Base-by-base conservation (phyloP, 768 basidiomycete genomes). In the Pluteus cervinus region DNA sequence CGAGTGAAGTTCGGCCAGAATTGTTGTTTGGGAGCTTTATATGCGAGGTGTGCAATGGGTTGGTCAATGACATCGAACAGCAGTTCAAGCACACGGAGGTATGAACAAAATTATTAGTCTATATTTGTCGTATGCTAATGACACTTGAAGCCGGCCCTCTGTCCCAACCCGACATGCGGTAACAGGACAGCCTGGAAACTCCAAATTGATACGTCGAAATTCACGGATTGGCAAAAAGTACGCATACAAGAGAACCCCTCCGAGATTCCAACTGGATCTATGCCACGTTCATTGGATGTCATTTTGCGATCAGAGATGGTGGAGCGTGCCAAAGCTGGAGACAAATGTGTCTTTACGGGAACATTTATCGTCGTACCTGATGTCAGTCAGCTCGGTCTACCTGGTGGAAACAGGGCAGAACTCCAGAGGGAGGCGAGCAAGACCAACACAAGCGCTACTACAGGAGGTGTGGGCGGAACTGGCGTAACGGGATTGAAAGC, bases 61-160 rank as follows among this genome's bases (percentile, higher is more conserved):
- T 84, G 8, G 83, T 97, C 17, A 77, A 84, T 38, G 94, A 97
- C 53, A 81, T 99, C 33, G 96, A 99, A 55, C 96, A 99, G 56
- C 96, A 99, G 56, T 99, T 99, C 75, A 99, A 97, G 57, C 98
- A 97, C 57, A 99, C 96, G 14, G 96, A 98, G 70, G 92, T 92
- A 47, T 22, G 61, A 47, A 16, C 28, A 34, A 20, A 9, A 32
- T 33, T 18, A 36, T 23, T 22, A 10, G 36, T 33, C 26, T 30
- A 39, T 14, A 14, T 24, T 6, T 24, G 28, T 24, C 16, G n/a
- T 24, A 43, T 28, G 44, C 50, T 28, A 50, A 37, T 28, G 8
- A 9, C 33, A 43, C 17, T 31, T 43, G 7, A 43, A 98, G 90
- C 96, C 96, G 8, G 79, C 78, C 36, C 66, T 97, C 29, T 99